These are phyloP conservation scores for Asterochloris erici DNA, from an alignment of 139 green algal species.

Conservation along the genomic window DNA sequence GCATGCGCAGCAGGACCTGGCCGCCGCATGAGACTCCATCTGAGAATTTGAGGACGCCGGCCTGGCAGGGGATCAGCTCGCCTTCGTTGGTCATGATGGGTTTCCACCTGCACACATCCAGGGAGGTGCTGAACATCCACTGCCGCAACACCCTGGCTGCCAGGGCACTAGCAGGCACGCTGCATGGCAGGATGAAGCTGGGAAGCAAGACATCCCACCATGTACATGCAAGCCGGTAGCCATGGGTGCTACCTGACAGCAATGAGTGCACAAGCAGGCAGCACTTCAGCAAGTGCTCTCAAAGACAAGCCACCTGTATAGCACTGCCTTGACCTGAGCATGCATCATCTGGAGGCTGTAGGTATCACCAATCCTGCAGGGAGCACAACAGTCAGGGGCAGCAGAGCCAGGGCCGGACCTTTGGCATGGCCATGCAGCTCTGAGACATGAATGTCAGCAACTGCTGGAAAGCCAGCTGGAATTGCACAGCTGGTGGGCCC, in stretches of 20 bases:
- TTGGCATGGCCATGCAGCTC: background rate
- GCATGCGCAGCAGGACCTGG: conserved; percentile 57
- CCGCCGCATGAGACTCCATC: conserved; percentile 26
- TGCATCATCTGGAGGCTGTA: conserved; percentile 71
- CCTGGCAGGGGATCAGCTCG: background rate
- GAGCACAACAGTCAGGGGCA: background rate
- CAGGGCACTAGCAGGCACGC: too few relatives aligned
- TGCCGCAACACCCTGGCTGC: too few relatives aligned
- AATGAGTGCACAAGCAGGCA: too few relatives aligned
- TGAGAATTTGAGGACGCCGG: conserved; percentile 4
- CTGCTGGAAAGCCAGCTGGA: background rate
- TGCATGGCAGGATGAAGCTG: too few relatives aligned
- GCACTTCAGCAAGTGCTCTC: too few relatives aligned
- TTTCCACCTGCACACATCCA: background rate
- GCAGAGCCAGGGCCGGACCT: background rate
- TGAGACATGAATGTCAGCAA: background rate
- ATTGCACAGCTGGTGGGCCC: too few relatives aligned
- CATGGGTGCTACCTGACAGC: too few relatives aligned
- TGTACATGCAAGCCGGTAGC: too few relatives aligned
- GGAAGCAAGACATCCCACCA: too few relatives aligned
- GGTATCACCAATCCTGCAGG: conserved; percentile 42
- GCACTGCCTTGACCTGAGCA: conserved; percentile 47
- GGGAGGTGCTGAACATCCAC: too few relatives aligned
- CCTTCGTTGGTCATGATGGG: background rate
- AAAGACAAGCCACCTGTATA: conserved; percentile 62